A percentile compares a stretch with the other conserved stretches of the same genome.
These are phyloP conservation scores for Lyophyllum decastes DNA, from an alignment of 768 basidiomycete species.

Conservation along the genomic window DNA sequence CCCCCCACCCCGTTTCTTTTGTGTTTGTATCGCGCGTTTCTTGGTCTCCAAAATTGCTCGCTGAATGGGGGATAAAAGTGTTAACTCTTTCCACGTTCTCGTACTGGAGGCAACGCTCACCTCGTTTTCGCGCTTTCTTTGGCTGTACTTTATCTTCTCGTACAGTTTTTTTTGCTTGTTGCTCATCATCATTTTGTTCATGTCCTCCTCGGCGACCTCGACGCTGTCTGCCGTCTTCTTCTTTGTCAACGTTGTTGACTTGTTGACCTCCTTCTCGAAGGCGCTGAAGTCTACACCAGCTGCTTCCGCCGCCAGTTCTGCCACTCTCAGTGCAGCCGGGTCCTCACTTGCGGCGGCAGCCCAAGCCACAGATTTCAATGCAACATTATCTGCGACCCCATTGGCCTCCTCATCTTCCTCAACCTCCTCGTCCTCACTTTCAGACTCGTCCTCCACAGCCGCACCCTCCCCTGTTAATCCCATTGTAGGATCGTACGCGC, in stretches of 20 bases:
- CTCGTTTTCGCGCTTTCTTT: constrained; percentile 77
- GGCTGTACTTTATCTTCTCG: constrained; percentile 88
- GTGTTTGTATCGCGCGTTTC: constrained; percentile 55
- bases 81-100: constrained; percentile 10
- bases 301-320: constrained; percentile 90
- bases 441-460: constrained; percentile 26
- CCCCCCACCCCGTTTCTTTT: constrained; percentile 38
- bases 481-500: constrained; percentile 70
- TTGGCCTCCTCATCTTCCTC: constrained; percentile 29
- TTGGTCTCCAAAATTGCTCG: constrained; percentile 61
- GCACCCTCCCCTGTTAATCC: constrained; percentile 35
- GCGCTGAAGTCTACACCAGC: constrained; percentile 78
- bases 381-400: constrained; percentile 25
- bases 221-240: constrained; percentile 26
- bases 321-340: constrained; percentile 72
- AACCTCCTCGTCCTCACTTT: constrained; percentile 34
- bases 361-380: constrained; percentile 32
- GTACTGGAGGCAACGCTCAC: constrained; percentile 43
- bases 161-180: constrained; percentile 93
- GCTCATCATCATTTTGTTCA: constrained; percentile 98
- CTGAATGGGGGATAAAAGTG: constrained; percentile 35
- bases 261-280: constrained; percentile 77
- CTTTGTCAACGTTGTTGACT: constrained; percentile 47
- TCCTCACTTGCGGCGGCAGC: constrained; percentile 47
- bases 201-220: constrained; percentile 67